A percentile compares a stretch with the other conserved stretches of the same genome.
These are phyloP conservation scores for Moesziomyces sp. DNA, from an alignment of 1,284 basidiomycete genomes.

Conservation along the genomic window DNA sequence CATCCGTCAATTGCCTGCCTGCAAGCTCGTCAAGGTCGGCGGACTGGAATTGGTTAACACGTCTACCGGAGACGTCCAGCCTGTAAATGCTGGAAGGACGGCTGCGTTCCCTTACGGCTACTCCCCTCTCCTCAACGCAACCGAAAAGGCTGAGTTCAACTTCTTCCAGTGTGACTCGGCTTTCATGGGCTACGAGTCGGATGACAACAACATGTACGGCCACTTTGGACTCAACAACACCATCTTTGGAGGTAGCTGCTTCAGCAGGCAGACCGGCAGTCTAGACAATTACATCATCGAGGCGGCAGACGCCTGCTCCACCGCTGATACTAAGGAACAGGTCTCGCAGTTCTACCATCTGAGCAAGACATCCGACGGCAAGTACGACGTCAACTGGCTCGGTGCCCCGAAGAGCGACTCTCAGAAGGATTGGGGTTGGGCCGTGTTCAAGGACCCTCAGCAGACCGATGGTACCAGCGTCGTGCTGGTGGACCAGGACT, in stretches of 20 bases:
- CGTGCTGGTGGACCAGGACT: slow-evolving; percentile 1
- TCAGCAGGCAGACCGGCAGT: slow-evolving; percentile 2
- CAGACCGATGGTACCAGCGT: not conserved
- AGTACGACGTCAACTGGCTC: slow-evolving; percentile 10
- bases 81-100: not conserved
- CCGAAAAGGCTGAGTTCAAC: not conserved
- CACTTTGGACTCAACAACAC: not conserved
- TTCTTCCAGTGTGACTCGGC: slow-evolving; percentile 19
- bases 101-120: not conserved
- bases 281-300: slow-evolving; percentile 4
- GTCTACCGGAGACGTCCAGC: slow-evolving; percentile 2
- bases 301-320: not conserved
- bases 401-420: not conserved
- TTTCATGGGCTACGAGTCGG: slow-evolving; percentile 12
- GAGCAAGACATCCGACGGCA: slow-evolving; percentile 3
- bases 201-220: slow-evolving; percentile 13
- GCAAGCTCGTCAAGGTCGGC: slow-evolving; percentile 15
- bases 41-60: slow-evolving; percentile 14
- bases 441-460: not conserved
- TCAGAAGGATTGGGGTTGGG: slow-evolving; percentile 1
- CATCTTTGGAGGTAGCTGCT: not conserved
- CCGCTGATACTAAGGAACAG: slow-evolving; percentile 1
- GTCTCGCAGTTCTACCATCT: slow-evolving; percentile 5
- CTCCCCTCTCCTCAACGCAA: slow-evolving; percentile 3
- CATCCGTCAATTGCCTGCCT: not conserved